Evolutionary conservation across 352 stramenopile species (phyloP), one percentile per base, ranked within the genome.

Genomic region (Pythium oligandrum): DNA sequence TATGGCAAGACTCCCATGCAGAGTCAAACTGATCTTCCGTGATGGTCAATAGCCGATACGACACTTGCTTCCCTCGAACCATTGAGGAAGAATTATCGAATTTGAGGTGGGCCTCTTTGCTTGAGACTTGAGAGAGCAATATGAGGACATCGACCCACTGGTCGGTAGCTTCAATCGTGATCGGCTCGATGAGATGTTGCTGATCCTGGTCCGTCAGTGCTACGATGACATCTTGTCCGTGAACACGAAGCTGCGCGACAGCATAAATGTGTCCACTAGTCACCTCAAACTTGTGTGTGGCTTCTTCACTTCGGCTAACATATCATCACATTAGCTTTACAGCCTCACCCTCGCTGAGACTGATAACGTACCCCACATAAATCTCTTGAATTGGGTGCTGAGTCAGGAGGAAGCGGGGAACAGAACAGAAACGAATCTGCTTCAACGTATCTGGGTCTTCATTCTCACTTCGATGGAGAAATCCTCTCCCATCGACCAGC

Each of bases 41-140:
- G 6, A 69, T 45, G 36, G 58, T 54, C 4, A 45, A 10, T 26
- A 69, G 60, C 6, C 83, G 75, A 62, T 83, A 58, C 33, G 62
- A 55, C 17, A 90, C 69, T 53, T 78, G 68, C 43, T 89, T 88
- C 1, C 70, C 63, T 12, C 83, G 68, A 39, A 90, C 66, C 59
- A 88, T 67, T 1, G 83, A 86, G 40, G 71, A 80, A 9, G 75
- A 72, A 48, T 93, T 93, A 57, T 90, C 83, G 30, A 93, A 51
- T 37, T 72, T 68, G 40, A 90, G 11, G 46, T 36, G 44, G 56
- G 11, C 68, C 45, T n/a, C 36, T 8, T 9, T 17, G 39, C 43
- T 34, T 52, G 34, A 46, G 50, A 36, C 40, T 64, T 32, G 32
- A 48, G 68, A 59, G 26, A 75, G 33, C 6, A 70, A 59, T 4